A percentile compares a stretch with the other conserved stretches of the same genome.
Conservation (phyloP, 73 alveolate genomes). For the Symbiodinium pilosum region DNA sequence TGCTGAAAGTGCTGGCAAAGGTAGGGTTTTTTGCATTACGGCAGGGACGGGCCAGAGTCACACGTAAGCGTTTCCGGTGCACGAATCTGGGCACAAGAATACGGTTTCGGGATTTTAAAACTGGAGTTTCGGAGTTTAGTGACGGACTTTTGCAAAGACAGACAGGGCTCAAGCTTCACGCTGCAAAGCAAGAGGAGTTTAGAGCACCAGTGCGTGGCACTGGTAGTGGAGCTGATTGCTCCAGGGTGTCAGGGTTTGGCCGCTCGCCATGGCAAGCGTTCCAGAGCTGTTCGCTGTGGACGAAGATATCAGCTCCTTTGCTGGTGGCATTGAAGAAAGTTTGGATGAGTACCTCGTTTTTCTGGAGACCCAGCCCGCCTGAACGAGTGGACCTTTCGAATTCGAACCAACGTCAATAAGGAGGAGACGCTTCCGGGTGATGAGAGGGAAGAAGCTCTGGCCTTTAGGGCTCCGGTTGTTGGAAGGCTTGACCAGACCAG, state of each 20-base stretch:
- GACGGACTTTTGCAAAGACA: too few relatives aligned
- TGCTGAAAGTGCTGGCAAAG: too few relatives aligned
- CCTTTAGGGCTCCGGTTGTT: not conserved
- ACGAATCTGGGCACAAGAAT: too few relatives aligned
- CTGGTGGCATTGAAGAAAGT: not conserved
- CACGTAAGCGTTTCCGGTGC: too few relatives aligned
- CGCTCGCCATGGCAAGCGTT: not conserved
- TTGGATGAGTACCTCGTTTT: not conserved
- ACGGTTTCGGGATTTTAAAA: too few relatives aligned
- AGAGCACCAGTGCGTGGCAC: not conserved
- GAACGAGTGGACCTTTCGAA: not conserved
- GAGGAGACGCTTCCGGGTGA: not conserved
- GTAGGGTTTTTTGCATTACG: too few relatives aligned
- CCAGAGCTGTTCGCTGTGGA: not conserved
- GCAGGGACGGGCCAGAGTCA: too few relatives aligned
- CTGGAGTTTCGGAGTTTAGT: too few relatives aligned
- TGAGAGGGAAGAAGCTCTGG: not conserved
- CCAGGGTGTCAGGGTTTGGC: too few relatives aligned
- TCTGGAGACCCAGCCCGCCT: not conserved
- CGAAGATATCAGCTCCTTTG: not conserved
- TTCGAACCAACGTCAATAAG: not conserved
- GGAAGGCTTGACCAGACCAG: conserved; percentile 4
- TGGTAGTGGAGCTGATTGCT: not conserved
- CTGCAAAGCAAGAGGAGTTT: not conserved
- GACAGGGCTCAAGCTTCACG: conserved; percentile 7